These are phyloP conservation scores for Termitomyces sp. DNA, from an alignment of 768 basidiomycete genomes.

Conservation along the genomic window DNA sequence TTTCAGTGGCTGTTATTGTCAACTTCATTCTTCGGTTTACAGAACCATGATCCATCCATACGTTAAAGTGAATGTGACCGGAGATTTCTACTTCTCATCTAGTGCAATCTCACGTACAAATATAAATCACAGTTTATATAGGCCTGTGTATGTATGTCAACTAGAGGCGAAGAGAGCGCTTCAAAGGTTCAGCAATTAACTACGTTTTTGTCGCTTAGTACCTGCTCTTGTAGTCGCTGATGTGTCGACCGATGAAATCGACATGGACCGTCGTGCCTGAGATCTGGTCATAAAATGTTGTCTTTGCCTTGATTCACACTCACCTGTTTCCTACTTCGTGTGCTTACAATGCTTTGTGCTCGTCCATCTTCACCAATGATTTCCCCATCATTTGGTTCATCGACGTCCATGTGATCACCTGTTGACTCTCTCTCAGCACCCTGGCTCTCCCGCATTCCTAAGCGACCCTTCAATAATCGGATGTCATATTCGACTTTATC, in stretches of 20 bases:
- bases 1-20: conserved; percentile 70
- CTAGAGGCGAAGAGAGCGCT: background rate
- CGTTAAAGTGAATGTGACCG: background rate
- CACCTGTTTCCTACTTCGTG: conserved; percentile 56
- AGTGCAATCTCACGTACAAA: background rate
- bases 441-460: conserved; percentile 47
- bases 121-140: background rate
- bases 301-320: conserved; percentile 15
- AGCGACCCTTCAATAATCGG: conserved; percentile 55
- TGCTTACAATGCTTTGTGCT: conserved; percentile 61
- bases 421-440: conserved; percentile 25
- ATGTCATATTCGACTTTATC: conserved; percentile 89
- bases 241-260: conserved; percentile 73
- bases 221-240: conserved; percentile 39
- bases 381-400: conserved; percentile 36
- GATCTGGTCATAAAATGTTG: background rate
- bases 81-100: conserved; percentile 1
- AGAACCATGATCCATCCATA: conserved; percentile 18
- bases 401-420: conserved; percentile 44
- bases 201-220: conserved; percentile 55
- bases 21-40: conserved; percentile 86
- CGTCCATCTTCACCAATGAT: conserved; percentile 43
- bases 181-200: conserved; percentile 14
- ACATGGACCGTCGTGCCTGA: conserved; percentile 60
- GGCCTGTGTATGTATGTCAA: background rate